Conservation (phyloP, 2,329 filamentous ascomycete genomes). For the Ophiocordyceps camponoti-rufipedis region DNA sequence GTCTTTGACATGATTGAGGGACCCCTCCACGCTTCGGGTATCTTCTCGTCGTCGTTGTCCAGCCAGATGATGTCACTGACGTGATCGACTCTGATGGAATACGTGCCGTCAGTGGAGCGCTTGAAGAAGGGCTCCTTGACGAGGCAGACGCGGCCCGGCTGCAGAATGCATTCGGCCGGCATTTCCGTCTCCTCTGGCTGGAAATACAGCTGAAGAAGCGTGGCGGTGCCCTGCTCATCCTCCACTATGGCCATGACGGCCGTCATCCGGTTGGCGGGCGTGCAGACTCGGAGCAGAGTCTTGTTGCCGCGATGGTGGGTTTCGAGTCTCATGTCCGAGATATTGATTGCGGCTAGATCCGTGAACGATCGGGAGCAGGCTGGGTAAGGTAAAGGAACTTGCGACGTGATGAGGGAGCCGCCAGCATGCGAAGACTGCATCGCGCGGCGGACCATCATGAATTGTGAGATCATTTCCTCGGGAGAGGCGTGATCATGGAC, state of each 20-base stretch:
- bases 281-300: constrained; percentile 6
- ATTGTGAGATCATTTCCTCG: neutral
- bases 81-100: constrained; percentile 32
- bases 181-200: constrained; percentile 18
- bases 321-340: constrained; percentile 12
- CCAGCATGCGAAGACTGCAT: neutral
- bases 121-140: constrained; percentile 38
- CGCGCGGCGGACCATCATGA: constrained; percentile 8
- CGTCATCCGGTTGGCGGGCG: constrained; percentile 4
- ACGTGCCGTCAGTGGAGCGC: constrained; percentile 15
- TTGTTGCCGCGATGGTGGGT: constrained; percentile 9
- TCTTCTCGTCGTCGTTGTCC: constrained; percentile 12
- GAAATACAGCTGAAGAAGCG: constrained; percentile 21
- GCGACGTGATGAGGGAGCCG: too few relatives aligned
- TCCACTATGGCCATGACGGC: constrained; percentile 15
- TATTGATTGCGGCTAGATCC: constrained; percentile 8
- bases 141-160: constrained; percentile 16
- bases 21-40: constrained; percentile 19
- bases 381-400: too few relatives aligned
- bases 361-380: constrained; percentile 1
- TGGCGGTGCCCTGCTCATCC: constrained; percentile 17
- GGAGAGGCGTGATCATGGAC: neutral
- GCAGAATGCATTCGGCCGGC: constrained; percentile 15
- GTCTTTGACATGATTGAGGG: too few relatives aligned
- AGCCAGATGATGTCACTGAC: constrained; percentile 26